Evolutionary conservation across 164 flowering plant species (phyloP).

Genomic region (Dillenia turbinata): DNA sequence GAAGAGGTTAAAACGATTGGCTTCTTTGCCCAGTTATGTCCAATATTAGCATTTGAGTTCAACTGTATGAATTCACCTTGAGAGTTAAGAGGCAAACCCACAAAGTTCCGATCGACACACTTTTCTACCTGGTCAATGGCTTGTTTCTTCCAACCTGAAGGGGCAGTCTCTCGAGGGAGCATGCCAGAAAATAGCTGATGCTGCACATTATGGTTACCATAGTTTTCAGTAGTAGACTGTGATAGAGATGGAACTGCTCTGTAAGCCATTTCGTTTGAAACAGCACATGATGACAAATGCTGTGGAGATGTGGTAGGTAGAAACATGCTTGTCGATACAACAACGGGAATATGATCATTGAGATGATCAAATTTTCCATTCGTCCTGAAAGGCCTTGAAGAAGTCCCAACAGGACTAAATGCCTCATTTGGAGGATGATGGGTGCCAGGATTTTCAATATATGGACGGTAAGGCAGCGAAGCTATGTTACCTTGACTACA

Average conservation of each 20-base stretch:
- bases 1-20: conserved; percentile 13
- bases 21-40: conserved; percentile 20
- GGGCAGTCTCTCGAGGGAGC: conserved; percentile 21
- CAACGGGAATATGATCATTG: conserved; percentile 13
- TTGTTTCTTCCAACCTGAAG: conserved; percentile 24
- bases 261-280: conserved; percentile 14
- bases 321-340: conserved; percentile 14
- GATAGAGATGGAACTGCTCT: conserved; percentile 13
- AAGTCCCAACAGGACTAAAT: conserved; percentile 9
- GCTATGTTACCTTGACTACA: conserved; percentile 13
- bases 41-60: conserved; percentile 26
- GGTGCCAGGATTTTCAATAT: conserved; percentile 15
- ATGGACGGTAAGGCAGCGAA: conserved; percentile 6
- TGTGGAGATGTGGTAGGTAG: conserved; percentile 14
- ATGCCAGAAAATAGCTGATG: conserved; percentile 20
- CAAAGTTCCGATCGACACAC: conserved; percentile 20
- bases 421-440: conserved; percentile 10
- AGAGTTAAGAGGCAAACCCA: conserved; percentile 70
- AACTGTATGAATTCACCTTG: conserved; percentile 50
- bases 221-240: conserved; percentile 6
- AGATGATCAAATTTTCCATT: conserved; percentile 16
- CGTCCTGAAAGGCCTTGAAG: conserved; percentile 9
- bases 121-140: conserved; percentile 16
- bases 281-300: conserved; percentile 18
- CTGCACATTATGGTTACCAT: conserved; percentile 8